phyloP scores from a whole-genome alignment of 176 grass and related monocot species.

The Eleusine indica region DNA sequence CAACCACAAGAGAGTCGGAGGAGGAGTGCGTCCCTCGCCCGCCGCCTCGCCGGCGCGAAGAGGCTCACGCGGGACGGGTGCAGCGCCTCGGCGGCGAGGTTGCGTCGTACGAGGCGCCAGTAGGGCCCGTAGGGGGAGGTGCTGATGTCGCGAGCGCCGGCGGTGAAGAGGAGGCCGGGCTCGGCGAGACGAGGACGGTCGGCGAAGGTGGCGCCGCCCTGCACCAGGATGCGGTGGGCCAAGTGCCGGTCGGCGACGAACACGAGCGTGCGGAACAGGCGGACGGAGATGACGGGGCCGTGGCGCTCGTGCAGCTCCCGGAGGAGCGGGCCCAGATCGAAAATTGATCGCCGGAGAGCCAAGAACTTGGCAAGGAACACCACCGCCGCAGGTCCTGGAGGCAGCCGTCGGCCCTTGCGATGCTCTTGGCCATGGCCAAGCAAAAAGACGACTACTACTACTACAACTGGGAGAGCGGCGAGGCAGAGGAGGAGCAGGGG shows the following conservation, averaged over 20 bases:
- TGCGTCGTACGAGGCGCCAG: conserved; percentile 62
- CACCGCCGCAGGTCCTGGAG: conserved; percentile 48
- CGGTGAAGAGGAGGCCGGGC: conserved; percentile 24
- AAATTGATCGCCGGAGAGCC: conserved; percentile 36
- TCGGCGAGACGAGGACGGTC: conserved; percentile 29
- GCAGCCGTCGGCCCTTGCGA: neutral
- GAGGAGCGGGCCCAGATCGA: conserved; percentile 38
- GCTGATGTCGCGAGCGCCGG: conserved; percentile 45
- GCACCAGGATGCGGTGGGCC: conserved; percentile 52
- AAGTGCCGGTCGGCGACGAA: conserved; percentile 57
- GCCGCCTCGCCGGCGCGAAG: conserved; percentile 26
- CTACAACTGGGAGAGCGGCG: neutral
- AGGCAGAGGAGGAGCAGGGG: neutral
- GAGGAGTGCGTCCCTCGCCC: conserved; percentile 38
- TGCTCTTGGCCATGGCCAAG: neutral
- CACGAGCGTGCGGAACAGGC: conserved; percentile 43
- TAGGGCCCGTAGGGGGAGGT: conserved; percentile 41
- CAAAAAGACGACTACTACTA: neutral
- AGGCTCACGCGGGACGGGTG: conserved; percentile 24
- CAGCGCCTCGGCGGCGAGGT: conserved; percentile 50
- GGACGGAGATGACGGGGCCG: conserved; percentile 52
- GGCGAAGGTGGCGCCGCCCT: conserved; percentile 47
- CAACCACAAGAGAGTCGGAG: conserved; percentile 1
- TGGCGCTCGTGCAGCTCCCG: conserved; percentile 35
- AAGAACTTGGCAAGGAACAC: conserved; percentile 37